Evolutionary conservation across 1,139 yeast species (phyloP).

Genomic region (Scheffersomyces parashehatae): DNA sequence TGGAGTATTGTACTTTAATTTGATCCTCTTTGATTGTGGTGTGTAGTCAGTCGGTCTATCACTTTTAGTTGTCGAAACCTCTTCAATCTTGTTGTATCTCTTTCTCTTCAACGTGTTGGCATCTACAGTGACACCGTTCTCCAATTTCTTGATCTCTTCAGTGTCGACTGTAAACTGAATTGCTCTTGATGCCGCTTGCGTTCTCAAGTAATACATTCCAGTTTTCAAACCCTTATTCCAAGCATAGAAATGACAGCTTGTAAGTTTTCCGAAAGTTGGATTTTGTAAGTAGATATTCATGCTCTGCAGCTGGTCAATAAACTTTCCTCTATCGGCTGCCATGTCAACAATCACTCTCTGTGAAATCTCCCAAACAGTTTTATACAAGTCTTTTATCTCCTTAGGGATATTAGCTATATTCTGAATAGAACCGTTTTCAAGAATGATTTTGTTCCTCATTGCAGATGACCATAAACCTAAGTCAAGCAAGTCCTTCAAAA

Average conservation of each 20-base stretch:
- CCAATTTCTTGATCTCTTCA: slow-evolving; percentile 22
- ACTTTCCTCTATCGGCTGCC: slow-evolving; percentile 95
- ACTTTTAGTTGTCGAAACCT: neutral
- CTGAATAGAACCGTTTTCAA: slow-evolving; percentile 87
- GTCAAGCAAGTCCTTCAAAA: slow-evolving; percentile 78
- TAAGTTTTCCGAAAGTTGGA: slow-evolving; percentile 91
- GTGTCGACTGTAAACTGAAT: slow-evolving; percentile 85
- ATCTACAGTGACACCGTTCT: slow-evolving; percentile 2
- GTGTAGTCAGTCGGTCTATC: neutral
- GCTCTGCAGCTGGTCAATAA: slow-evolving; percentile 92
- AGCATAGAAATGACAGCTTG: slow-evolving; percentile 97
- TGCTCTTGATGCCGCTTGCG: slow-evolving; percentile 94
- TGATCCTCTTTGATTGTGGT: neutral
- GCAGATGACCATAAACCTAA: slow-evolving; percentile 79
- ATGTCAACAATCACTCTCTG: slow-evolving; percentile 86
- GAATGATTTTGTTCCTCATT: slow-evolving; percentile 78
- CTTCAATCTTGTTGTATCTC: slow-evolving; percentile 15
- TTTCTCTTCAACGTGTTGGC: slow-evolving; percentile 18
- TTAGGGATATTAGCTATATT: slow-evolving; percentile 73
- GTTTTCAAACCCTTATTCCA: slow-evolving; percentile 97
- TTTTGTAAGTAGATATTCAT: slow-evolving; percentile 81
- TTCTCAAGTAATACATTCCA: slow-evolving; percentile 95
- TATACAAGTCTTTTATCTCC: slow-evolving; percentile 75
- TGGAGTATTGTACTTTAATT: neutral
- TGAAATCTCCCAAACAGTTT: slow-evolving; percentile 96